Base-by-base conservation (phyloP, 768 basidiomycete species). In the Lactarius sp. region DNA sequence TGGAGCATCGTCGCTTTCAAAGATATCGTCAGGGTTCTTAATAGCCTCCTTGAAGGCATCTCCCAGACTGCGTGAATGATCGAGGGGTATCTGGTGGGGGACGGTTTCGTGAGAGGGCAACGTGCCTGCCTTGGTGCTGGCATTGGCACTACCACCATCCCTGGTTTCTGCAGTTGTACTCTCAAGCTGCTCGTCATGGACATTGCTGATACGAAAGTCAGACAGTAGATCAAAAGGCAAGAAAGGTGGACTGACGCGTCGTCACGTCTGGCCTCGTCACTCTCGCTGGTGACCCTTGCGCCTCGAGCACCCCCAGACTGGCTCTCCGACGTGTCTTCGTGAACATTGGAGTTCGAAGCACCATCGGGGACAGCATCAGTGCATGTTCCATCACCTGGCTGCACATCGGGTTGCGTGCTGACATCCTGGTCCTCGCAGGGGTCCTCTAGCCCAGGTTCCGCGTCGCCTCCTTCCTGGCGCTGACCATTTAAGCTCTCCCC, bases 1-100 rank as follows among this genome's bases (percentile, higher is more conserved):
- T 39, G 71, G 72, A 6, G 73, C 58, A 33, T 81, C 77, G 0
- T 73, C 71, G 12, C 75, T 72, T 61, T 79, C 77, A 59, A 88
- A 75, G 64, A 98, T 96, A 62, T 92, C 88, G 62, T 94, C 85
- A 67, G 93, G 84, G n/a, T 87, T 85, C 64, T 88, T 84, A 54
- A 82, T 85, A 59, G 95, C 88, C 69, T 95, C 88, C 67, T 88
- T 83, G 56, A 92, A 73, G 0, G 89, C 82, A 70, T 97, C 94
- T 36, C 94, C 94, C 2, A 94, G 83, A 66, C 84, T 89, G 55
- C 93, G 90, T 42, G 86, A 74, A 4, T 87, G 85, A 68, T 90
- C 50, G 27, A 36, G 12, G 37, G 51, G 27, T 27, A 57, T 8
- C 69, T 4, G 42, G 57, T 59, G 52, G 75, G 77, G 16, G 79